phyloP scores from a whole-genome alignment of 768 basidiomycete genomes.

The Lactifluus hygrophoroides region DNA sequence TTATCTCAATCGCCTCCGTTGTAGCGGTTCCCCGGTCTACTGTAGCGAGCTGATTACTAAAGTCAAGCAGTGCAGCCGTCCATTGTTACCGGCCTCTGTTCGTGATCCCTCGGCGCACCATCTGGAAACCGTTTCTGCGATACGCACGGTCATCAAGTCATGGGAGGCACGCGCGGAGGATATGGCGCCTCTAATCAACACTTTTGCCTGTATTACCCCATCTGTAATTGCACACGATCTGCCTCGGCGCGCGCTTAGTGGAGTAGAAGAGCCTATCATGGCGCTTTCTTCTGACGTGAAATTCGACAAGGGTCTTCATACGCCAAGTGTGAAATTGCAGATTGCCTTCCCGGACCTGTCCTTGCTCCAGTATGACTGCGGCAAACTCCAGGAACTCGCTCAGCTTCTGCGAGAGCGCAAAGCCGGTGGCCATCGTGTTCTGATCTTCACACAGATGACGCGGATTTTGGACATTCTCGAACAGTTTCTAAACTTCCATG shows the following conservation, averaged over 20 bases:
- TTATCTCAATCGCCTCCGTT: slow-evolving; percentile 69
- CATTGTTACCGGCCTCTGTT: slow-evolving; percentile 45
- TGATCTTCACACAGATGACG: slow-evolving; percentile 99
- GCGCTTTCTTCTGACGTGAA: slow-evolving; percentile 24
- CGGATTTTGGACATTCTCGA: slow-evolving; percentile 89
- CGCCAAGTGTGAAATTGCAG: slow-evolving; percentile 70
- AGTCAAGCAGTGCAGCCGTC: slow-evolving; percentile 32
- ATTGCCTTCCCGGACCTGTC: slow-evolving; percentile 91
- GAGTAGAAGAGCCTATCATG: slow-evolving; percentile 25
- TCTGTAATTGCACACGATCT: slow-evolving; percentile 69
- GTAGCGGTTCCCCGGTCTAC: slow-evolving; percentile 34
- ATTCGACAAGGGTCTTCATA: slow-evolving; percentile 68
- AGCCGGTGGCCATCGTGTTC: slow-evolving; percentile 76
- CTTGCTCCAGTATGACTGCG: slow-evolving; percentile 90
- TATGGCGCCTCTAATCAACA: slow-evolving; percentile 46
- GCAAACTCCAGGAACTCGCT: slow-evolving; percentile 85
- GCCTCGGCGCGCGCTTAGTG: slow-evolving; percentile 50
- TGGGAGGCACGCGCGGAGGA: slow-evolving; percentile 49
- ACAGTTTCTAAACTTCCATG: slow-evolving; percentile 86
- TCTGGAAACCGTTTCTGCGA: slow-evolving; percentile 34
- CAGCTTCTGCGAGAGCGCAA: slow-evolving; percentile 74
- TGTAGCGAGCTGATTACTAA: slow-evolving; percentile 31
- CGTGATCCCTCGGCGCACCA: slow-evolving; percentile 30
- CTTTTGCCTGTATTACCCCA: slow-evolving; percentile 78
- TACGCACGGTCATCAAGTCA: slow-evolving; percentile 53